These are phyloP conservation scores for Geoglossum cookeanum DNA, from an alignment of 2,329 filamentous ascomycete species.

Conservation along the genomic window DNA sequence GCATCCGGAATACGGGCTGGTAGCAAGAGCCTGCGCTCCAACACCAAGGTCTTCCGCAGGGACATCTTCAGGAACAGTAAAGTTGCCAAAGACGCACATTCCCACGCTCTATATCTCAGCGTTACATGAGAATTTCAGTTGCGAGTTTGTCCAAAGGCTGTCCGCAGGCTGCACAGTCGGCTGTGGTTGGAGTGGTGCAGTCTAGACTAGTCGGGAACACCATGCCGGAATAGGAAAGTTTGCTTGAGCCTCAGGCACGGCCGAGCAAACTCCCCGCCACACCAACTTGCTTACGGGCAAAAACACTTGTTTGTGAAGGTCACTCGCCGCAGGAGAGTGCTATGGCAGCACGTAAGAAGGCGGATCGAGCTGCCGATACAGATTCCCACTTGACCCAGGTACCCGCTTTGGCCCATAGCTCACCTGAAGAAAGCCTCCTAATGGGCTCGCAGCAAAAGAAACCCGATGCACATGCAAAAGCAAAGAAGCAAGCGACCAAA, in stretches of 20 bases:
- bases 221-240: not conserved
- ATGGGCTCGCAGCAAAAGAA: not conserved
- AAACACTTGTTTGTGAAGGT: not conserved
- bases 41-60: too few species aligned
- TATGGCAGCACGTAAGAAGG: not conserved
- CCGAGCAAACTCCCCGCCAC: not conserved
- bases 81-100: too few species aligned
- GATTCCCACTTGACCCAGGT: not conserved
- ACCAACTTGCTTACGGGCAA: not conserved
- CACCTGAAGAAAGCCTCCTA: not conserved
- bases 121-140: too few species aligned
- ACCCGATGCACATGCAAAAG: not conserved
- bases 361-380: not conserved
- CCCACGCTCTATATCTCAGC: too few species aligned
- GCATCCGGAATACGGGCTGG: not conserved
- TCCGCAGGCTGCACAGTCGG: not conserved
- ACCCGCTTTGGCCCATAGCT: not conserved
- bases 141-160: too few species aligned
- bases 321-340: not conserved
- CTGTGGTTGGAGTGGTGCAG: not conserved
- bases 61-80: too few species aligned
- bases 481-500: not conserved
- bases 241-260: not conserved
- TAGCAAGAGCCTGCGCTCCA: too few species aligned
- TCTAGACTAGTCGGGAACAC: not conserved